Evolutionary conservation across 176 grass and related monocot species (phyloP).

Genomic region (Oryza meridionalis): DNA sequence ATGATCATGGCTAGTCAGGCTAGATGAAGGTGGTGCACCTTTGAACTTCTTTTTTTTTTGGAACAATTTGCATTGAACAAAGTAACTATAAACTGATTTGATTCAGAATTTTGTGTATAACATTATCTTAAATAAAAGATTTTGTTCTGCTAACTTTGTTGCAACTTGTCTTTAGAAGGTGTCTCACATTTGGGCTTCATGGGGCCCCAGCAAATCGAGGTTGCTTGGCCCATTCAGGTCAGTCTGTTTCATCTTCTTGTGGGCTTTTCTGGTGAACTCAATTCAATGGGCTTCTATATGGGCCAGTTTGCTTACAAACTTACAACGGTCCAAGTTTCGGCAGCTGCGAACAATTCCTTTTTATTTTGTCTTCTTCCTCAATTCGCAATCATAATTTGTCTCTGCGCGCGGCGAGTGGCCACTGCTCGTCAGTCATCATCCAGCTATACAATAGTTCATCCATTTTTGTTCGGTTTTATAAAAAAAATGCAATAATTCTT

Average conservation of each 20-base stretch:
- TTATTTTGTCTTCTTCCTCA: neutral
- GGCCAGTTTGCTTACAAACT: neutral
- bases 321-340: neutral
- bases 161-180: neutral
- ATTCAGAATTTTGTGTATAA: too few relatives aligned
- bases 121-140: too few relatives aligned
- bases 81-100: neutral
- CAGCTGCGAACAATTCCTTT: neutral
- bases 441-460: too few relatives aligned
- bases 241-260: neutral
- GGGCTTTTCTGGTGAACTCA: neutral
- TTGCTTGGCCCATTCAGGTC: neutral
- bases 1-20: neutral
- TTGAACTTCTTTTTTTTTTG: neutral
- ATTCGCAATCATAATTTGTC: neutral
- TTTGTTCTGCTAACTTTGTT: neutral
- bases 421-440: neutral
- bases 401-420: neutral
- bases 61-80: neutral
- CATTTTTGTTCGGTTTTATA: too few relatives aligned
- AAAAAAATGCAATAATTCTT: neutral
- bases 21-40: neutral
- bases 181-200: neutral
- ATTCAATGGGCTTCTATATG: neutral
- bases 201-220: neutral